Base-by-base conservation (phyloP, 805 yeast species). In the Lipomyces yamanashiensis region DNA sequence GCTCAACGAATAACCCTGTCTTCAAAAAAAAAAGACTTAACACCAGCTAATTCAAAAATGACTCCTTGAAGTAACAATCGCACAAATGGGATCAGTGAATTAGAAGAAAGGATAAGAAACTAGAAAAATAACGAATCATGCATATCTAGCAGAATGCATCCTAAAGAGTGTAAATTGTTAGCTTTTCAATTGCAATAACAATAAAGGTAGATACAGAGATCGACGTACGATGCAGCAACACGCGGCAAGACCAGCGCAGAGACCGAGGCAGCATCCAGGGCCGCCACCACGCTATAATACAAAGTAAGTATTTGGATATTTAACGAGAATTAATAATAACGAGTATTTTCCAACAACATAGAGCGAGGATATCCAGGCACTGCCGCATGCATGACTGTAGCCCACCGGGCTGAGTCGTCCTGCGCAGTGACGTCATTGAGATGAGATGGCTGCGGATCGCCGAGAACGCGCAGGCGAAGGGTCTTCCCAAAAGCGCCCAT, bases 161-260 rank as follows among this genome's bases (percentile, higher is more conserved):
- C 57, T 53, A 52, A 40, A 23, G 43, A 6, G 13, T 7, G 3
- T 12, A 15, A 39, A 39, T 15, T 39, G 41, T 39, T 3, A 39
- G 41, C n/a, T 39, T 12, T 12, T 39, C 3, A 3, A 12, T 39
- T 39, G 41, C 41, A 12, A 39, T n/a, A n/a, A n/a, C n/a, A n/a
- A n/a, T n/a, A n/a, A n/a, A n/a, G n/a, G n/a, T n/a, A n/a, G n/a
- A n/a, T n/a, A n/a, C 41, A 15, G 36, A 34, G 17, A 15, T 39
- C 13, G 48, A 39, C 58, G 17, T 59, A 59, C 62, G 19, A 53
- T 33, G 36, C 62, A 59, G 58, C 57, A 59, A 47, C 62, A 59
- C 15, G 62, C 57, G 7, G 62, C 62, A 39, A 59, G 57, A 53
- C 56, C 62, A 7, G 62, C 62, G 49, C 57, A 59, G 13, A 59